Evolutionary conservation across 225 moss, liverwort and hornwort genomes (phyloP), one percentile per base, ranked within the genome.

Genomic region (Bryum argenteum): DNA sequence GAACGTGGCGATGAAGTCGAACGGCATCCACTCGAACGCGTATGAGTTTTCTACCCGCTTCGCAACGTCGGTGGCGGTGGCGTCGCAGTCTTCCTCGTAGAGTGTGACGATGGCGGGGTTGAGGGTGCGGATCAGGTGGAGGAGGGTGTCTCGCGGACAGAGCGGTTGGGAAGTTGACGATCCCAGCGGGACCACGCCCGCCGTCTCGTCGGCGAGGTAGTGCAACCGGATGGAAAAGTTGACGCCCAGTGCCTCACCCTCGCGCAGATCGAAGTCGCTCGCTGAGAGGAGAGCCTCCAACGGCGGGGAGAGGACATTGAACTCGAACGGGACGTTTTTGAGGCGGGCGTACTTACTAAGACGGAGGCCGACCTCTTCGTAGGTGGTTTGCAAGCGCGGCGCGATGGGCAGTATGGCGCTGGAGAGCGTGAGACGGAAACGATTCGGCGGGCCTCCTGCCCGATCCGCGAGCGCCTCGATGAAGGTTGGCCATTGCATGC

Each of bases 401-500:
- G 88, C 84, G 4, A 73, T 63, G 66, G 88, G 81, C 6, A 80
- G 72, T 14, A 77, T 47, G 2, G 88, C 84, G 71, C 77, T 82
- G 26, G 81, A 89, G 33, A 94, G 81, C 6, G 91, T 94, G 61
- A 94, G 91, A 20, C 91, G 84, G 75, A 94, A 77, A 1, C 41
- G 51, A 21, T 70, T 65, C 5, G 94, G 91, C 2, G 94, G 88
- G 2, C 91, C 91, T 9, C 90, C 90, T 1, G 65, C 68, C 18
- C 94, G 82, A 42, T 90, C 87, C 6, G 89, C 84, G 0, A 94
- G 81, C 9, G 90, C 88, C 21, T 91, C 91, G n/a, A 94, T 91
- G 73, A 94, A 80, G 0, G 91, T 92, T 0, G 91, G 91, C 91
- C 91, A 92, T 18, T 92, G 91, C 91, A 92, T 88, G 7, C 91